Evolutionary conservation across 2,329 filamentous ascomycete species (phyloP).

Genomic region (Beauveria brongniartii): DNA sequence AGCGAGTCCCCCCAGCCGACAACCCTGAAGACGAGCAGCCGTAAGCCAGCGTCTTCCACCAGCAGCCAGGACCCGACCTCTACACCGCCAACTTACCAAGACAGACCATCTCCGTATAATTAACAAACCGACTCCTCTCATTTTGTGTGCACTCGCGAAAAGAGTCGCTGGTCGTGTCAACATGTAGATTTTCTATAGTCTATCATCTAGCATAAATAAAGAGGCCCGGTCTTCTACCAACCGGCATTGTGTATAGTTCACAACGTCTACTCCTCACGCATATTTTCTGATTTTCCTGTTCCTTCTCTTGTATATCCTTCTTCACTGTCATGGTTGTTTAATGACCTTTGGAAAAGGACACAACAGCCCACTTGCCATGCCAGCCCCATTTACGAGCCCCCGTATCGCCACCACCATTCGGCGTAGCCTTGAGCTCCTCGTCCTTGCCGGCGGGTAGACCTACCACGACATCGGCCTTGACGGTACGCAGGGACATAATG

Average conservation of each 20-base stretch:
- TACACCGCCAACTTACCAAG: not conserved
- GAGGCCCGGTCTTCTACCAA: not conserved
- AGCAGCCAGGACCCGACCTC: not conserved
- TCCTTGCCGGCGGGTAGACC: slow-evolving; percentile 77
- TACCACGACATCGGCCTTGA: slow-evolving; percentile 94
- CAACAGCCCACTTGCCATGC: slow-evolving; percentile 95
- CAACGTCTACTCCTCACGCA: not conserved
- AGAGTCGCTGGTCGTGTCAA: not conserved
- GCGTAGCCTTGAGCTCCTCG: slow-evolving; percentile 62
- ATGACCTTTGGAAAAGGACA: slow-evolving; percentile 40
- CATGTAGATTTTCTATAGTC: slow-evolving; percentile 11
- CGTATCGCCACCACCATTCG: slow-evolving; percentile 63
- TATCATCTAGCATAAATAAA: slow-evolving; percentile 10
- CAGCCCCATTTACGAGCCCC: slow-evolving; percentile 82
- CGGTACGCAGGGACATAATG: slow-evolving; percentile 79
- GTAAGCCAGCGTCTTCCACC: not conserved
- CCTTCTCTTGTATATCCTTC: not conserved
- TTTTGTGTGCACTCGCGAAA: not conserved
- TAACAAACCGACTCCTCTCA: not conserved
- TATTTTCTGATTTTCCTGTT: not conserved
- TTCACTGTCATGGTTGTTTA: slow-evolving; percentile 12
- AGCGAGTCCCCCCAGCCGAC: not conserved
- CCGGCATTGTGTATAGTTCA: not conserved
- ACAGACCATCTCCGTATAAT: not conserved
- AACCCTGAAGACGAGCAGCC: slow-evolving; percentile 4